These are phyloP conservation scores for Ceratocystis huliohia DNA, from an alignment of 2,329 filamentous ascomycete genomes.

Conservation along the genomic window DNA sequence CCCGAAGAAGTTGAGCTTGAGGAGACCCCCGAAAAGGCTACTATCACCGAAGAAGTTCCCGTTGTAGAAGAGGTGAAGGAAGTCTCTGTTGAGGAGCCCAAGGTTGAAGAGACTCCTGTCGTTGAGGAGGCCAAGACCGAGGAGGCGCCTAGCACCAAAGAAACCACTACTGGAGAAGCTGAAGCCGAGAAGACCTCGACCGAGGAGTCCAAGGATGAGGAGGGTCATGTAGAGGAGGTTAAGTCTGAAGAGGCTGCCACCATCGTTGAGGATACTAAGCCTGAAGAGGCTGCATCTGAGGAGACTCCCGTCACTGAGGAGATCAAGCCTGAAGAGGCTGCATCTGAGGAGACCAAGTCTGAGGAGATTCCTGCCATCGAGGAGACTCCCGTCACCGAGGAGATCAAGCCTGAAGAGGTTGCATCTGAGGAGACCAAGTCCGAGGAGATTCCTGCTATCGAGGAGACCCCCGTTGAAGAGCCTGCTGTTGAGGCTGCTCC, in stretches of 20 bases:
- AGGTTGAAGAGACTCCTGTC: conserved; percentile 64
- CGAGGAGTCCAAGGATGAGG: not conserved
- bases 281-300: conserved; percentile 31
- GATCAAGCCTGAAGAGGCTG: conserved; percentile 46
- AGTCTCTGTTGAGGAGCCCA: conserved; percentile 50
- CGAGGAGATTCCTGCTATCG: not conserved
- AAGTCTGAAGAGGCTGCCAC: conserved; percentile 33
- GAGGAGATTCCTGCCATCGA: conserved; percentile 28
- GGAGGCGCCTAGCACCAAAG: conserved; percentile 48
- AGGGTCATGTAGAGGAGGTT: conserved; percentile 10
- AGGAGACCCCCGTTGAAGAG: conserved; percentile 12
- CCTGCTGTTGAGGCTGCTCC: conserved; percentile 13
- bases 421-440: conserved; percentile 44
- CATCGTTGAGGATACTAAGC: conserved; percentile 42
- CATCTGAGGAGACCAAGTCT: too few relatives aligned
- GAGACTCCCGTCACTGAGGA: conserved; percentile 16
- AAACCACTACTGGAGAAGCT: conserved; percentile 26
- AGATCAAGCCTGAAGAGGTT: conserved; percentile 46
- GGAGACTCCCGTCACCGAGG: conserved; percentile 28
- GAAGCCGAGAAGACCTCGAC: conserved; percentile 6
- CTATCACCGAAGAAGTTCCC: not conserved
- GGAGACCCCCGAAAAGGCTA: not conserved
- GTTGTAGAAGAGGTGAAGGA: conserved; percentile 40
- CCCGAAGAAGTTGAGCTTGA: conserved; percentile 5
- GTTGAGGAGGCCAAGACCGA: conserved; percentile 38